Conservation (phyloP, 768 basidiomycete species). For the Rhizopogon vesiculosus region DNA sequence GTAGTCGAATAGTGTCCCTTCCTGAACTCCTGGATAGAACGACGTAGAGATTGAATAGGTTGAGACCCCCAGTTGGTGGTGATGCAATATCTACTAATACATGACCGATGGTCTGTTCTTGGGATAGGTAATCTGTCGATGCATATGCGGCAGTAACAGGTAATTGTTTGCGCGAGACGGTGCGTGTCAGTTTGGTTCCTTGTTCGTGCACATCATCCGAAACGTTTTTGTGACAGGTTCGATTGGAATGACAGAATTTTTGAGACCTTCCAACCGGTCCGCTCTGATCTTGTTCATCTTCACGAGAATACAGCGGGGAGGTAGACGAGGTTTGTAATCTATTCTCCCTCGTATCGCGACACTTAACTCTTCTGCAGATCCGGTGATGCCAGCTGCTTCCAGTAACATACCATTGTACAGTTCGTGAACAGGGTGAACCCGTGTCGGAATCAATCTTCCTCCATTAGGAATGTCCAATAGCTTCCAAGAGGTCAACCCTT, state of each 20-base stretch:
- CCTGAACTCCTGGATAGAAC: slow-evolving; percentile 33
- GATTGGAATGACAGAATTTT: slow-evolving; percentile 27
- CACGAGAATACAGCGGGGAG: no score
- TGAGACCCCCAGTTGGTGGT: slow-evolving; percentile 27
- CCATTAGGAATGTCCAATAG: no score
- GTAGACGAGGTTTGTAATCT: no score
- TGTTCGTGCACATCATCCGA: slow-evolving; percentile 4
- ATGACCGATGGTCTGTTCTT: slow-evolving; percentile 36
- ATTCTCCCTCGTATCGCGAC: no score
- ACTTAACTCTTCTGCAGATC: background rate
- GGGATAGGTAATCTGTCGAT: slow-evolving; percentile 37
- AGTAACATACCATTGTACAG: background rate
- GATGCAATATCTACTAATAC: slow-evolving; percentile 34
- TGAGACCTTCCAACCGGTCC: slow-evolving; percentile 20
- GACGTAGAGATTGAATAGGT: slow-evolving; percentile 36
- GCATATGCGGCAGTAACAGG: slow-evolving; percentile 35
- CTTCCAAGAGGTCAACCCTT: no score
- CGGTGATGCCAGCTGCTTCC: background rate
- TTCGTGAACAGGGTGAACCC: background rate
- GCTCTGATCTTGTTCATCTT: background rate
- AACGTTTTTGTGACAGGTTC: slow-evolving; percentile 15
- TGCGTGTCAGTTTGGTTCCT: slow-evolving; percentile 8
- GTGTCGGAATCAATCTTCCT: background rate
- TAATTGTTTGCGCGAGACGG: slow-evolving; percentile 15
- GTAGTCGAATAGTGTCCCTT: slow-evolving; percentile 17